Evolutionary conservation across 768 basidiomycete genomes (phyloP).

Genomic region (Suillus alpinus): DNA sequence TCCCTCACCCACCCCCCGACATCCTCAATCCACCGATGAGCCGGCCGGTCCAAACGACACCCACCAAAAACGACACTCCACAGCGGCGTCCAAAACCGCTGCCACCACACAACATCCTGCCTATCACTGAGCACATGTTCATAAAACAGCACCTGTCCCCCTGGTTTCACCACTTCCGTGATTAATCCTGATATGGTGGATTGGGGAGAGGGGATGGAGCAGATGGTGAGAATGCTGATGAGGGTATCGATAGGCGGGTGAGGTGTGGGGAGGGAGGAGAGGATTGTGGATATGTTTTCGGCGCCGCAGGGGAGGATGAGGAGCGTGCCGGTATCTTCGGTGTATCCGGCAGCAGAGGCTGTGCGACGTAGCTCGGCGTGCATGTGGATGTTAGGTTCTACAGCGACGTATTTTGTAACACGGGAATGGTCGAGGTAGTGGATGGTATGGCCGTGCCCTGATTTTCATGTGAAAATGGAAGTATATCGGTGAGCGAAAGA

Average conservation of each 20-base stretch:
- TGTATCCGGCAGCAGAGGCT: conserved; percentile 51
- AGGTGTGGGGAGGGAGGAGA: conserved; percentile 34
- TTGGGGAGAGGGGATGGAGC: conserved; percentile 58
- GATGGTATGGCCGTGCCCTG: conserved; percentile 59
- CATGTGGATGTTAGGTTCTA: conserved; percentile 71
- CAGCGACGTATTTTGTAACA: conserved; percentile 64
- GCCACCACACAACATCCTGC: conserved; percentile 65
- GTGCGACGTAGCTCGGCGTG: conserved; percentile 49
- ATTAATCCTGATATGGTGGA: conserved; percentile 45
- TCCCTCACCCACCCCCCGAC: conserved; percentile 48
- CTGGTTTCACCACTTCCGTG: conserved; percentile 54
- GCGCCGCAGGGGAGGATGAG: conserved; percentile 63
- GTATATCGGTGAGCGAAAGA: background rate
- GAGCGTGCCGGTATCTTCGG: conserved; percentile 49
- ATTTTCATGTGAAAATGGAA: background rate
- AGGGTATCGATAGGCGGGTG: conserved; percentile 53
- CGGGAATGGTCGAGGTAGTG: conserved; percentile 53
- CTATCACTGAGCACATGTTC: conserved; percentile 65
- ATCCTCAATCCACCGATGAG: conserved; percentile 43
- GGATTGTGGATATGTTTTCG: conserved; percentile 50
- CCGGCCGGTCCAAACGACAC: conserved; percentile 59
- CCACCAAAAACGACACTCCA: conserved; percentile 63
- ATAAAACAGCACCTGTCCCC: conserved; percentile 62
- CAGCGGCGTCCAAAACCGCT: conserved; percentile 67
- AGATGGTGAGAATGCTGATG: conserved; percentile 62